These are phyloP conservation scores for Ulvella scutata DNA, from an alignment of 139 green algal genomes.

Conservation along the genomic window DNA sequence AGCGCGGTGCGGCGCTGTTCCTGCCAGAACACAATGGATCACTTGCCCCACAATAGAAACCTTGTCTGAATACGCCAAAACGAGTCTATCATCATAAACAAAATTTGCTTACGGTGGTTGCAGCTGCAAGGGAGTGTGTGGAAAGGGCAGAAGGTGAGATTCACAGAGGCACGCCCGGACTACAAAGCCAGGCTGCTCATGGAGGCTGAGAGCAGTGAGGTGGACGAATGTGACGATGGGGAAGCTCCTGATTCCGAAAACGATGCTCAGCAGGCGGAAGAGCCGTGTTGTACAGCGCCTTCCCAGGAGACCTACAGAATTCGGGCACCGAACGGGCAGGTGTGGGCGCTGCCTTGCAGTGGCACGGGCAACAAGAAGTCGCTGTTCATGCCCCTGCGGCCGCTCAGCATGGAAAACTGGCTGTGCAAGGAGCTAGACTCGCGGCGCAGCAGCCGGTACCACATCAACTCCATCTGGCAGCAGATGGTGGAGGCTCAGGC, in stretches of 20 bases:
- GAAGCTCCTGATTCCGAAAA: neutral
- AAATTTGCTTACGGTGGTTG: neutral
- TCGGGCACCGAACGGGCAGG: too few species aligned
- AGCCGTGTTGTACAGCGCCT: too few species aligned
- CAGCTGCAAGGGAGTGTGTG: neutral
- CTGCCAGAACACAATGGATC: neutral
- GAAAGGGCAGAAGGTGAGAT: neutral
- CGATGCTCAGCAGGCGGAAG: too few species aligned
- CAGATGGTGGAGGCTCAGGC: slow-evolving; percentile 1
- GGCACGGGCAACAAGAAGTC: neutral
- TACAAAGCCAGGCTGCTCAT: neutral
- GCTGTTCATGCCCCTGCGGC: neutral
- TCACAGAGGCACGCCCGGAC: neutral
- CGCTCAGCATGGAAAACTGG: neutral
- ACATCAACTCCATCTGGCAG: neutral
- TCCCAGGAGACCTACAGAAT: too few species aligned
- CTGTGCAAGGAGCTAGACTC: neutral
- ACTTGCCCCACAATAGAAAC: too few species aligned
- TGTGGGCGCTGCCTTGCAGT: neutral
- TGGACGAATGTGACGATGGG: neutral
- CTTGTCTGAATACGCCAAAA: too few species aligned
- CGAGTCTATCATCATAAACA: too few species aligned
- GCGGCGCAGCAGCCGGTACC: neutral
- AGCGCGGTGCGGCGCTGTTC: neutral
- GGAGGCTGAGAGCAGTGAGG: too few species aligned